Evolutionary conservation across 257 asterid genomes (phyloP).

Genomic region (Pogostemon cablin): DNA sequence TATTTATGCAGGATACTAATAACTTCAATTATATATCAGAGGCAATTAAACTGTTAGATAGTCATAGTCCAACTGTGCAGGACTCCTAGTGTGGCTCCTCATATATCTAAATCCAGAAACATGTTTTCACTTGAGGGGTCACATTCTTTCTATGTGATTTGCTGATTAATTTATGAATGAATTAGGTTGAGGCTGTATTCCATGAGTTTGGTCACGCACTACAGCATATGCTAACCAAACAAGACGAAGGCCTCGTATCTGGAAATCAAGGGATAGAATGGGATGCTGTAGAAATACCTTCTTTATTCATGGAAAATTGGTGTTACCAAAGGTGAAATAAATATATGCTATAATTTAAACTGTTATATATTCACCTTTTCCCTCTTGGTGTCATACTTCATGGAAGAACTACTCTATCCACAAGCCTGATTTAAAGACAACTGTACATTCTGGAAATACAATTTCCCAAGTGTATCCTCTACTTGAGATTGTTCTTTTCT

Average conservation of each 20-base stretch:
- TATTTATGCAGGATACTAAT: conserved; percentile 4
- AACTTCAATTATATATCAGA: too few species aligned
- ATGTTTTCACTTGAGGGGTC: too few species aligned
- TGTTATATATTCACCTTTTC: background rate
- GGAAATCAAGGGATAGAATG: conserved; percentile 73
- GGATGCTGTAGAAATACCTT: conserved; percentile 89
- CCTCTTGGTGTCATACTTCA: background rate
- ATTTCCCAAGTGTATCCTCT: background rate
- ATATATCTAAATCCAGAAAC: conserved; percentile 9
- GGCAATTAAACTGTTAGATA: too few species aligned
- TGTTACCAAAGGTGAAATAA: conserved; percentile 75
- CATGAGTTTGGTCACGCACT: conserved; percentile 95
- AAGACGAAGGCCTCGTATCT: conserved; percentile 84
- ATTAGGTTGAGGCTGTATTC: conserved; percentile 77
- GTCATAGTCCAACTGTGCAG: too few species aligned
- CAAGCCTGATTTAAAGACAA: too few species aligned
- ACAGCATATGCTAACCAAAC: conserved; percentile 84
- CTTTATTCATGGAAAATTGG: conserved; percentile 92
- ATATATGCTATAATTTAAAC: background rate
- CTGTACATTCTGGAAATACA: too few species aligned
- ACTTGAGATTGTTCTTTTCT: background rate
- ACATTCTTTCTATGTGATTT: background rate
- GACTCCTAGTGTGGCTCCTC: background rate
- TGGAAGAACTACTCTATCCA: background rate
- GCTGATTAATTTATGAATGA: conserved; percentile 23